Evolutionary conservation across 768 basidiomycete species (phyloP), one percentile per base, ranked within the genome.

Genomic region (Collybiopsis confluens): DNA sequence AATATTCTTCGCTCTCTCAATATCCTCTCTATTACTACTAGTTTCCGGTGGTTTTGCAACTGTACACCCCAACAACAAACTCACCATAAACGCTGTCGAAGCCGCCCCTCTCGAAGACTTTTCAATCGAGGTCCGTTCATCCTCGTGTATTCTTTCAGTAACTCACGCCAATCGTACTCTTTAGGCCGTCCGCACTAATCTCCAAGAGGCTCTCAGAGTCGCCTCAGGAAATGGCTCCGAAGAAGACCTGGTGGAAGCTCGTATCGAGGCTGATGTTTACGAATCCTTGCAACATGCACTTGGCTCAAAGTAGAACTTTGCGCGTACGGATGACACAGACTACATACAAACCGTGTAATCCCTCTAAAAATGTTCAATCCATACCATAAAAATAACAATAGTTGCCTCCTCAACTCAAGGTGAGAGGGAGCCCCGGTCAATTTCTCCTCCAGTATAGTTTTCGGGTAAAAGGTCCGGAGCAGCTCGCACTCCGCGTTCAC

Each of bases 11-110:
- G n/a, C n/a, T n/a, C n/a, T n/a, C n/a, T n/a, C n/a, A n/a, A n/a
- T n/a, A n/a, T n/a, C n/a, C n/a, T n/a, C n/a, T n/a, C n/a, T n/a
- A n/a, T n/a, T n/a, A n/a, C n/a, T n/a, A n/a, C 7, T 62, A 99
- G 97, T 91, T 30, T 97, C 95, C 51, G 88, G 92, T 54, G 97
- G 97, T 51, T 98, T 99, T 69, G 95, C 97, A 50, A 98, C 90
- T 55, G 91, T 99, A 37, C 97, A 99, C 72, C 92, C 93, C 33
- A 93, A 95, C 74, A 99, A 98, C 81, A 86, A 82, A 60, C 76
- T 98, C 56, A 98, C 97, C 37, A 89, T 99, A 68, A 99, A 98
- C 73, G 93, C 88, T 55, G 86, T 99, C 43, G 97, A 99, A 77
- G 97, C 90, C 56, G 95, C 94, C 54, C 86, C 92, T 20, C 75